These are phyloP conservation scores for Biscogniauxia sp. DNA, from an alignment of 2,329 filamentous ascomycete genomes.

Conservation along the genomic window DNA sequence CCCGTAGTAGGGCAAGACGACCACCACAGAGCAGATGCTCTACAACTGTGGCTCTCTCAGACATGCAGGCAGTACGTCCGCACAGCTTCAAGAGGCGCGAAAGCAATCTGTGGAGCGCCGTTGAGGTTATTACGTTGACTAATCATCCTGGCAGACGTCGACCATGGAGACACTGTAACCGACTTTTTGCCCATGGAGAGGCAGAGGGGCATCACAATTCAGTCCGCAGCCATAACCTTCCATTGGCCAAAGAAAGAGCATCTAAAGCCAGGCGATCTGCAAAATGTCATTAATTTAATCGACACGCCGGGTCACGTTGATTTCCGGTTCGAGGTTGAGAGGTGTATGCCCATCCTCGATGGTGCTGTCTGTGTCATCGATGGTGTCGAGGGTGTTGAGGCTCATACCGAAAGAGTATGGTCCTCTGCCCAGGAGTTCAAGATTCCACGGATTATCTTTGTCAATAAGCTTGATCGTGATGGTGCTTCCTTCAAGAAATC, in stretches of 20 bases:
- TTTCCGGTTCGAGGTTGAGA: constrained; percentile 93
- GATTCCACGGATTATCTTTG: constrained; percentile 78
- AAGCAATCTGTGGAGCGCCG: neutral
- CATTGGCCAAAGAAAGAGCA: constrained; percentile 67
- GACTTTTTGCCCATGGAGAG: constrained; percentile 94
- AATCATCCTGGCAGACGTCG: constrained; percentile 63
- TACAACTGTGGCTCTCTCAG: constrained; percentile 91
- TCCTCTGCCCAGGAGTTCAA: constrained; percentile 79
- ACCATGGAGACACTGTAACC: constrained; percentile 94
- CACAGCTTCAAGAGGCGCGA: neutral
- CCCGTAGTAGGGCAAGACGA: constrained; percentile 74
- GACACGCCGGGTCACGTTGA: constrained; percentile 97
- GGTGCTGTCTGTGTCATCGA: constrained; percentile 92
- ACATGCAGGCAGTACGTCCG: constrained; percentile 66
- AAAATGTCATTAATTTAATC: constrained; percentile 76
- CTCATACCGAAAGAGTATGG: constrained; percentile 97
- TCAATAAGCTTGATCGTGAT: constrained; percentile 84
- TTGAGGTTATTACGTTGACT: constrained; percentile 3
- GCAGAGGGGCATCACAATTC: constrained; percentile 92
- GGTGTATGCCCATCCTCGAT: constrained; percentile 83
- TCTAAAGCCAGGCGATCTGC: constrained; percentile 20
- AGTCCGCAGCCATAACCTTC: constrained; percentile 95
- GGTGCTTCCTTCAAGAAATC: constrained; percentile 81
- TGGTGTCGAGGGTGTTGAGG: constrained; percentile 90
- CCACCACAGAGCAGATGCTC: constrained; percentile 98